Percentiles rank a stretch among this genome's conserved stretches.
Conservation (phyloP, 257 asterid species). For the Parsonsia alboflavescens region DNA sequence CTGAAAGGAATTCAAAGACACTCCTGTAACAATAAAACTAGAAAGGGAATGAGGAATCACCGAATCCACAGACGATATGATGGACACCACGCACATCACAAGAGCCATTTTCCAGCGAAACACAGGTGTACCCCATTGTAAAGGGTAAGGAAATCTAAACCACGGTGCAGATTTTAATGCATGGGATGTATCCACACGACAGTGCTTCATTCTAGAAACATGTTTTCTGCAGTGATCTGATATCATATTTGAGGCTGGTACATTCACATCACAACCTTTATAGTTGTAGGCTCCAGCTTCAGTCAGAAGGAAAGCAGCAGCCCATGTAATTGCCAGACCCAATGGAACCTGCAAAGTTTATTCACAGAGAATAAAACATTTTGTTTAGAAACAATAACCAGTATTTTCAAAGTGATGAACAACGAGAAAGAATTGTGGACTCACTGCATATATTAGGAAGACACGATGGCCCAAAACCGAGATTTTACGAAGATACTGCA, state of each 20-base stretch:
- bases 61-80: slow-evolving; percentile 89
- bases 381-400: not conserved
- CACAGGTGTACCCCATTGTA: slow-evolving; percentile 96
- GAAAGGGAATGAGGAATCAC: slow-evolving; percentile 41
- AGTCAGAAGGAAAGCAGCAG: slow-evolving; percentile 71
- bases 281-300: slow-evolving; percentile 73
- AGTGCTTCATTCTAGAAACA: slow-evolving; percentile 67
- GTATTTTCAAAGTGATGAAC: not conserved
- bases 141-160: slow-evolving; percentile 94
- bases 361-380: not conserved
- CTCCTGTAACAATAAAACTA: slow-evolving; percentile 4
- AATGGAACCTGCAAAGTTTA: slow-evolving; percentile 63
- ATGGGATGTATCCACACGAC: slow-evolving; percentile 83
- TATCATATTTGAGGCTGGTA: slow-evolving; percentile 72
- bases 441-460: slow-evolving; percentile 83
- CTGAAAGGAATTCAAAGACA: not conserved
- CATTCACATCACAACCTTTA: slow-evolving; percentile 78
- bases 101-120: slow-evolving; percentile 93
- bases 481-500: slow-evolving; percentile 97
- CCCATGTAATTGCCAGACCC: slow-evolving; percentile 83
- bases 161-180: slow-evolving; percentile 81
- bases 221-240: slow-evolving; percentile 87
- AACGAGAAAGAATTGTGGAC: slow-evolving; percentile 12
- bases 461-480: slow-evolving; percentile 90
- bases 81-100: slow-evolving; percentile 90